These are phyloP conservation scores for Centrapalus pauciflorus DNA, from an alignment of 129 eudicot genomes.

Conservation along the genomic window DNA sequence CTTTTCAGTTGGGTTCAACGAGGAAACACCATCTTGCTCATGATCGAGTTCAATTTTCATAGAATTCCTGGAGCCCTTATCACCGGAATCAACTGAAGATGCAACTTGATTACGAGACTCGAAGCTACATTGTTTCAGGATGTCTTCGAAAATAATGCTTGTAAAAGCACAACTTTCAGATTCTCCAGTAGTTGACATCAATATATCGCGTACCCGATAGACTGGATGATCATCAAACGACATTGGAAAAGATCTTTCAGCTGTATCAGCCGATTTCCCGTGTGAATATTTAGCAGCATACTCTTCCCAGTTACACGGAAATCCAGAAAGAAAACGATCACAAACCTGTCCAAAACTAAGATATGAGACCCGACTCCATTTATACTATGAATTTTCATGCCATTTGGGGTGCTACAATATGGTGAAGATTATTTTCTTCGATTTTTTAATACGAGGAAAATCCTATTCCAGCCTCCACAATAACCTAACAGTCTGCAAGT, in stretches of 20 bases:
- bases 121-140: constrained; percentile 15
- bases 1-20: constrained; percentile 11
- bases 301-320: constrained; percentile 65
- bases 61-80: neutral
- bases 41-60: neutral
- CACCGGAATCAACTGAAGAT: neutral
- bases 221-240: constrained; percentile 36
- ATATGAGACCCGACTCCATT: neutral
- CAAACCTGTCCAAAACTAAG: constrained; percentile 40
- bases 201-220: constrained; percentile 33
- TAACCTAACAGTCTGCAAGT: too few relatives aligned
- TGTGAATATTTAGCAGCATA: constrained; percentile 21
- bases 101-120: constrained; percentile 1
- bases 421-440: too few relatives aligned
- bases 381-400: neutral
- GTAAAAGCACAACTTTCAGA: constrained; percentile 19
- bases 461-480: too few relatives aligned
- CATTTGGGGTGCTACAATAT: too few relatives aligned
- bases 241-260: neutral
- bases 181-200: constrained; percentile 28
- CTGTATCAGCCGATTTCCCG: constrained; percentile 14
- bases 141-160: constrained; percentile 15
- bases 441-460: too few relatives aligned
- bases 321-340: constrained; percentile 43
- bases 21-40: neutral